Evolutionary conservation across 805 yeast genomes (phyloP).

Genomic region (Teunomyces atbi): DNA sequence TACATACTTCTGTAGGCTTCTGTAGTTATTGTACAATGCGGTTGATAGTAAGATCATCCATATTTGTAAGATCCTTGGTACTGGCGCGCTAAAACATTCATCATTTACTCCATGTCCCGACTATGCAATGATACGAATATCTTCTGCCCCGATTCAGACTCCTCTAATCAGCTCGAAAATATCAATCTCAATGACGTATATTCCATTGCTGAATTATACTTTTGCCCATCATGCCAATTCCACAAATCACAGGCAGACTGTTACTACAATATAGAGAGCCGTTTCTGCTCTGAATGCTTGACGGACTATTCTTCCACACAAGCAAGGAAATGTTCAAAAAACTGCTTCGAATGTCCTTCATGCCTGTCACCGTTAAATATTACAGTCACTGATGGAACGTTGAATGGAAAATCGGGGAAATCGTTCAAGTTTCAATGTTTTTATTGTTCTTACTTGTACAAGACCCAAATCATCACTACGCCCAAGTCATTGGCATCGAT

Average conservation of each 20-base stretch:
- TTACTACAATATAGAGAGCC: conserved; percentile 21
- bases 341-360: conserved; percentile 40
- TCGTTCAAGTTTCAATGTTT: conserved; percentile 39
- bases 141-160: conserved; percentile 16
- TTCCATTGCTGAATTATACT: conserved; percentile 25
- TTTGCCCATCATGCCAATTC: conserved; percentile 38
- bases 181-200: conserved; percentile 10
- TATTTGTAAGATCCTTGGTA: not conserved
- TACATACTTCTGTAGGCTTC: too few relatives aligned
- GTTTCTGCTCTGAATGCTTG: conserved; percentile 39
- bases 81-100: not conserved
- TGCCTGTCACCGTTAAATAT: conserved; percentile 30
- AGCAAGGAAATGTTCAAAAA: conserved; percentile 29
- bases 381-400: conserved; percentile 14
- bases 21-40: too few relatives aligned
- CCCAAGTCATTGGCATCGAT: conserved; percentile 41
- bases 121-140: conserved; percentile 21
- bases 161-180: conserved; percentile 7
- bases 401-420: conserved; percentile 23
- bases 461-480: conserved; percentile 35
- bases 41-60: not conserved
- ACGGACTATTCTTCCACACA: conserved; percentile 28
- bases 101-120: conserved; percentile 17
- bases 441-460: conserved; percentile 32
- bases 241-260: conserved; percentile 29